Evolutionary conservation across 2,329 filamentous ascomycete genomes (phyloP).

Genomic region (Colletotrichum paranaense): DNA sequence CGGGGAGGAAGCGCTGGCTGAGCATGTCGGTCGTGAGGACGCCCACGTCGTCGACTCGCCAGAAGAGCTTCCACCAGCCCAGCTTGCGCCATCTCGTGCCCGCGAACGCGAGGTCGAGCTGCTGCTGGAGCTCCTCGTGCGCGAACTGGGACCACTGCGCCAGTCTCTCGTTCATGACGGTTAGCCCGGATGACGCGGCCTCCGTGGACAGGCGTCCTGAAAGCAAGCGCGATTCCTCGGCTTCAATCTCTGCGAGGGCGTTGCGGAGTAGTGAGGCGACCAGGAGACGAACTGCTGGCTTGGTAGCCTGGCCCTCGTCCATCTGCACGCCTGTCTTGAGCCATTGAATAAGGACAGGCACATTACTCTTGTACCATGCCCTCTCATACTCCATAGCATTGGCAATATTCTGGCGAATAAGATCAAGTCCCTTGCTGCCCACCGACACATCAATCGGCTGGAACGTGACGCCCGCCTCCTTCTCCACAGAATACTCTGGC

Average conservation of each 20-base stretch:
- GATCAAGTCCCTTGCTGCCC: constrained; percentile 71
- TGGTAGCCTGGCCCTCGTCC: constrained; percentile 60
- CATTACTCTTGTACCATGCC: constrained; percentile 78
- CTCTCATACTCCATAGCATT: constrained; percentile 80
- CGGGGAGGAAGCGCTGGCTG: constrained; percentile 78
- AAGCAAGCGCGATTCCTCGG: constrained; percentile 56
- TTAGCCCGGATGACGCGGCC: constrained; percentile 51
- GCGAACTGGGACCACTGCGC: constrained; percentile 81
- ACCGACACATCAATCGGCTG: constrained; percentile 71
- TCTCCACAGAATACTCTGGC: constrained; percentile 52
- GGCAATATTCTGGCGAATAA: constrained; percentile 75
- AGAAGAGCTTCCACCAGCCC: constrained; percentile 95
- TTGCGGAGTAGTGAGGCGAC: constrained; percentile 74
- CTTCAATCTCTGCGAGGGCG: constrained; percentile 61
- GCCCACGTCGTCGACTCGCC: constrained; percentile 91
- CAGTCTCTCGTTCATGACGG: constrained; percentile 68
- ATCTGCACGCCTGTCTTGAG: constrained; percentile 60
- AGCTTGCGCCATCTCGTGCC: constrained; percentile 83
- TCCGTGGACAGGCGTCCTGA: constrained; percentile 45
- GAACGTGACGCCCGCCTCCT: constrained; percentile 55
- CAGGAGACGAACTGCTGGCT: constrained; percentile 73
- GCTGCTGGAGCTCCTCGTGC: constrained; percentile 84
- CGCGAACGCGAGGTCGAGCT: constrained; percentile 81
- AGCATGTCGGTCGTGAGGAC: constrained; percentile 86
- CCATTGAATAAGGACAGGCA: constrained; percentile 75